Base-by-base conservation (phyloP, 108 stramenopile genomes). In the Cyclostephanos invisitatus region DNA sequence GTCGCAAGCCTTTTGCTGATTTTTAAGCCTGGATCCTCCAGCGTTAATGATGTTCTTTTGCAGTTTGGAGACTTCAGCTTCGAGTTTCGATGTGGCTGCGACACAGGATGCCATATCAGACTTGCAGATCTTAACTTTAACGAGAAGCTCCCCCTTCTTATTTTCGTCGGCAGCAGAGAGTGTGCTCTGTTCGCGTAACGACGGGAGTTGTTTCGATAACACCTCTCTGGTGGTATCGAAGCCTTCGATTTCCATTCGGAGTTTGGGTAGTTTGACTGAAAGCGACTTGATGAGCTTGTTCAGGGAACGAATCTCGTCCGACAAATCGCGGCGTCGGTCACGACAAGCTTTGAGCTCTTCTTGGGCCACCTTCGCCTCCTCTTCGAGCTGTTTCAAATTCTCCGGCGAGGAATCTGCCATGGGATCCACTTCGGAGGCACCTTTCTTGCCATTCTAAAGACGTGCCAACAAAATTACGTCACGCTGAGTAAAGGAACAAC, bases 11-110 rank as follows among this genome's bases (percentile, higher is more conserved):
- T 81, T 82, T 67, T 90, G 86, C 59, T 95, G 94, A 32, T 88
- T 88, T 78, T 97, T 97, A 44, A 97, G 82, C 51, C 81, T 79
- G 46, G 83, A 70, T 21, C 97, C 97, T 28, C 97, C 98, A 50
- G 94, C 93, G 55, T 96, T 92, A 32, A 96, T 60, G 69, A 98
- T 97, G 17, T 74, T 73, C 29, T 91, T 85, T 70, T 98, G 97
- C 17, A 98, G 73, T 14, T 87, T 85, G 21, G 89, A 3, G 6
- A 97, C 94, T 47, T 90, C 89, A 0, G 56, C 72, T 68, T 93
- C 91, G 10, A 93, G 72, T 68, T 87, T 77, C 15, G 78, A 68
- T n/a, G 91, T 89, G 22, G 74, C 77, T 22, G 82, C 70, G 25
- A 79, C 83, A 69, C 91, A 93, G 20, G 83, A 84, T 35, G 78